A percentile compares a stretch with the other conserved stretches of the same genome.
Conservation (phyloP, 495 filamentous ascomycete species). For the Penicillium silybi region DNA sequence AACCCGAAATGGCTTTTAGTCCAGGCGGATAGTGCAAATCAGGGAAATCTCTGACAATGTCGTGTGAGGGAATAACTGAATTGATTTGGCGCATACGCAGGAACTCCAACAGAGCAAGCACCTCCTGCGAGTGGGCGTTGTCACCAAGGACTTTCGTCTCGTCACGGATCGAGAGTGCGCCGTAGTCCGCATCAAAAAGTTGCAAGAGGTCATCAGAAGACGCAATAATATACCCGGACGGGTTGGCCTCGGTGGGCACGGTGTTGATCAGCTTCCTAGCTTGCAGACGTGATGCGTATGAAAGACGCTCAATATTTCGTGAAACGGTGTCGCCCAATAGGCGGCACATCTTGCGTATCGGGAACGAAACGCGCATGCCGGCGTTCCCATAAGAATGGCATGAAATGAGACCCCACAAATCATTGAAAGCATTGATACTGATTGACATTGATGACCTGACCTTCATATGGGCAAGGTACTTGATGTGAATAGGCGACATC, state of each 20-base stretch:
- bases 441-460: constrained; percentile 93
- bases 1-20: constrained; percentile 72
- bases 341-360: constrained; percentile 91
- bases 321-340: constrained; percentile 84
- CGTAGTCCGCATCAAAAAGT: constrained; percentile 86
- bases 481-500: constrained; percentile 82
- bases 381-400: constrained; percentile 80
- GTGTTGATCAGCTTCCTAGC: constrained; percentile 38
- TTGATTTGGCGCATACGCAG: constrained; percentile 70
- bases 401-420: constrained; percentile 86
- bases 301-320: constrained; percentile 83
- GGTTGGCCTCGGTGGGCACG: constrained; percentile 74
- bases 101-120: constrained; percentile 82
- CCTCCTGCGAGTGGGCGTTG: constrained; percentile 73
- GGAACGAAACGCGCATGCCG: constrained; percentile 88
- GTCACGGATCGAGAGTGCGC: constrained; percentile 76
- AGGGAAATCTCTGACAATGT: constrained; percentile 74
- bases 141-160: constrained; percentile 86
- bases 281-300: constrained; percentile 79
- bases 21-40: constrained; percentile 79
- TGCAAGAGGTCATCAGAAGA: constrained; percentile 84
- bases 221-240: constrained; percentile 88
- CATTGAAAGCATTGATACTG: constrained; percentile 78
- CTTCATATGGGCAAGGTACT: constrained; percentile 87
- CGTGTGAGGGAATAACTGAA: constrained; percentile 75